Conservation (phyloP, 768 basidiomycete genomes). For the Amanita subjunquillea region DNA sequence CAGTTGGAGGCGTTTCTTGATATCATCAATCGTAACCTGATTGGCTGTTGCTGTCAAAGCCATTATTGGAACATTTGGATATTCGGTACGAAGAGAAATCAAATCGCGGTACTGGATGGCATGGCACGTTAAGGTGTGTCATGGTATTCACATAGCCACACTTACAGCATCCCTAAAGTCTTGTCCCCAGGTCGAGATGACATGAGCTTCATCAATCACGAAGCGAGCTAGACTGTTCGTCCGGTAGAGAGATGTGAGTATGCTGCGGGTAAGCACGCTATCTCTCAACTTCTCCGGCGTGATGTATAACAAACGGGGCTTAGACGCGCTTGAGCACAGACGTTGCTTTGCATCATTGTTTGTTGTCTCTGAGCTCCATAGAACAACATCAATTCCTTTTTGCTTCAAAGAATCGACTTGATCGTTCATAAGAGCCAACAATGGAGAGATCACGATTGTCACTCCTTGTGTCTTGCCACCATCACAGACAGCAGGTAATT, state of each 20-base stretch:
- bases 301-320: constrained; percentile 70
- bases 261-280: constrained; percentile 41
- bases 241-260: constrained; percentile 49
- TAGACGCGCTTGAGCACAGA: constrained; percentile 28
- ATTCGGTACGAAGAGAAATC: constrained; percentile 58
- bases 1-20: constrained; percentile 61
- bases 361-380: constrained; percentile 50
- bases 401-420: constrained; percentile 63
- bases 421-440: constrained; percentile 82
- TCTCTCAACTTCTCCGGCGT: constrained; percentile 85
- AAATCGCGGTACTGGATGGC: constrained; percentile 57
- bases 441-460: constrained; percentile 84
- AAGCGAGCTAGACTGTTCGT: constrained; percentile 66
- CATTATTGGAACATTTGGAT: constrained; percentile 82
- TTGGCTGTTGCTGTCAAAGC: constrained; percentile 96
- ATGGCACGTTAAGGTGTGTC: not conserved
- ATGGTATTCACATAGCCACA: not conserved
- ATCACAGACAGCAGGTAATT: constrained; percentile 81
- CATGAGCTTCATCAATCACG: constrained; percentile 95
- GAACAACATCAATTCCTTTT: constrained; percentile 60
- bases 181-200: constrained; percentile 90
- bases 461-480: constrained; percentile 67
- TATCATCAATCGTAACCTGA: constrained; percentile 64
- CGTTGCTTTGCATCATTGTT: constrained; percentile 31
- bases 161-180: constrained; percentile 81